phyloP scores from a whole-genome alignment of 1,284 basidiomycete species.

The Fomes fomentarius region DNA sequence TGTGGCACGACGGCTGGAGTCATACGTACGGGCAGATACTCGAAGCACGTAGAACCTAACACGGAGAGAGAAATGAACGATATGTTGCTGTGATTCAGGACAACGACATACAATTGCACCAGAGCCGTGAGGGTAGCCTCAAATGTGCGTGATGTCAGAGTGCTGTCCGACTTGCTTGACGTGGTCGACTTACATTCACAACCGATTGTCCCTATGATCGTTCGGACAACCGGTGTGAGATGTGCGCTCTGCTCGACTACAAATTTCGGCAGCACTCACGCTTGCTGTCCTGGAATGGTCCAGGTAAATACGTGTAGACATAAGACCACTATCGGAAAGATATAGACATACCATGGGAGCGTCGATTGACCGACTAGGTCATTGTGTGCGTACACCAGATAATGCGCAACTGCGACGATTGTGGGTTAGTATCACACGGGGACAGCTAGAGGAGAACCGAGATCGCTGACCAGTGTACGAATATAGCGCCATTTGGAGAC shows the following conservation, averaged over 20 bases:
- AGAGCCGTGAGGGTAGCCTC: background rate
- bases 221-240: no score
- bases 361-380: background rate
- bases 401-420: constrained; percentile 8
- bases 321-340: no score
- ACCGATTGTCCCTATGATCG: background rate
- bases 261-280: background rate
- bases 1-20: no score
- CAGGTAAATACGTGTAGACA: no score
- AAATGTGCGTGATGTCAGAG: no score
- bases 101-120: background rate
- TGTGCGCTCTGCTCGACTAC: no score
- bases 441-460: no score
- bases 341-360: constrained; percentile 3
- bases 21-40: no score
- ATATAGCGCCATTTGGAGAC: background rate
- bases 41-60: no score
- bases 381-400: constrained; percentile 1
- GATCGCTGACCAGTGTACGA: background rate
- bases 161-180: no score
- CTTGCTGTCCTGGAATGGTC: constrained; percentile 11
- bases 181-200: background rate
- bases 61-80: no score
- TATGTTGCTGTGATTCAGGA: background rate
- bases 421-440: no score